phyloP scores from a whole-genome alignment of 345 rosid species.

The Psidium guajava region DNA sequence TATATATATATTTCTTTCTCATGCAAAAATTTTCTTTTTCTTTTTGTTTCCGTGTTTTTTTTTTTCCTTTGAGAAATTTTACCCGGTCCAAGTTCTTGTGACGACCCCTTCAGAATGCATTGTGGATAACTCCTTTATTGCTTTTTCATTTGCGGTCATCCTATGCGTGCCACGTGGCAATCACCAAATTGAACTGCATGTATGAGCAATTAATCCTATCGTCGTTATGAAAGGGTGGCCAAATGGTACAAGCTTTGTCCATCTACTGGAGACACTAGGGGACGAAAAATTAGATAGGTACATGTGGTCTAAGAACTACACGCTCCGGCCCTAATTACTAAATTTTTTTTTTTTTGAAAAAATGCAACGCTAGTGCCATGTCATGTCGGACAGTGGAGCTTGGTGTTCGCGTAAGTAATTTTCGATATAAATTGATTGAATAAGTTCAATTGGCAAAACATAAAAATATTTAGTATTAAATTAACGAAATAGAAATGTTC shows the following conservation, averaged over 20 bases:
- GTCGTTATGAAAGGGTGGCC: background rate
- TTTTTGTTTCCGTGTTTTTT: background rate
- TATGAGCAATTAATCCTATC: background rate
- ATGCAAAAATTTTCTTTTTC: background rate
- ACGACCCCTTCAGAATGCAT: background rate
- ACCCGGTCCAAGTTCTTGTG: background rate
- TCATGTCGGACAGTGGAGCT: too few species aligned
- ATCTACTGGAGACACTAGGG: background rate
- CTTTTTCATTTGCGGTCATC: background rate
- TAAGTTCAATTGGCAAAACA: too few species aligned
- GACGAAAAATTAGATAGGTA: background rate
- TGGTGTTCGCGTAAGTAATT: too few species aligned
- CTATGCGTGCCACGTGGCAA: background rate
- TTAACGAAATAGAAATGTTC: too few species aligned
- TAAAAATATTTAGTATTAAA: too few species aligned
- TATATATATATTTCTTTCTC: too few species aligned
- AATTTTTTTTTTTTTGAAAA: too few species aligned
- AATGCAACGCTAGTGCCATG: too few species aligned
- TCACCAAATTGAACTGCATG: background rate
- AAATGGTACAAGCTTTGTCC: background rate
- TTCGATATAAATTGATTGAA: too few species aligned
- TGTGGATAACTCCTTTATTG: background rate
- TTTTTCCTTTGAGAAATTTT: background rate
- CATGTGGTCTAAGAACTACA: background rate
- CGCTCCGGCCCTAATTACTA: too few species aligned